Evolutionary conservation across 352 stramenopile species (phyloP), one percentile per base, ranked within the genome.

Genomic region (Phytophthora cajani): DNA sequence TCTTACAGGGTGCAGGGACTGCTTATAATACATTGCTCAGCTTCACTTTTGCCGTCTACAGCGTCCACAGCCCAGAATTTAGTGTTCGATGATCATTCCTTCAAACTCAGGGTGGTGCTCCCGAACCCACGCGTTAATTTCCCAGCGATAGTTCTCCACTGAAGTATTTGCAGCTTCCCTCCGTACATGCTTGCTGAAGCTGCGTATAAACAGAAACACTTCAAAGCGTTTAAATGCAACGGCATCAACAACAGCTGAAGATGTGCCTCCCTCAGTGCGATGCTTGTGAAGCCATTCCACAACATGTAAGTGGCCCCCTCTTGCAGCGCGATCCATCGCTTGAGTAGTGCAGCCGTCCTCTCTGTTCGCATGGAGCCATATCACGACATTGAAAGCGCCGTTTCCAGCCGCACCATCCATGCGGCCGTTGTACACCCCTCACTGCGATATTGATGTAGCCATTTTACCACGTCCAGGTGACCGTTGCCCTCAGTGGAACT

Each of bases 351-450:
- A 55, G 5, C 57, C 57, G 55, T 64, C 42, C 5, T 17, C 14
- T 19, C 27, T 46, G 27, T 64, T 64, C 5, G 8, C 6, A 21
- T 64, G 57, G 7, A 64, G 25, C 42, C 57, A 54, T 54, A 55
- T 63, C 7, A 63, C 57, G 21, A 47, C 44, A 12, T 53, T 5
- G 9, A 63, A n/a, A 55, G 16, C 42, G 14, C 57, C 57, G 14
- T 3, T 11, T 2, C n/a, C 21, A 16, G 38, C 40, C 8, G 42
- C 42, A 32, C 14, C 57, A 46, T 63, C 57, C 57, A 63, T 63
- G 56, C 56, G 17, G 21, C 19, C 1, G 21, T 17, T 14, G 56
- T 52, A 12, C 56, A 62, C 12, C 38, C 46, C 38, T 52, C 38
- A 27, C 36, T n/a, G 9, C 36, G 36, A 62, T 62, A 6, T 30